These are phyloP conservation scores for Pseudogymnoascus sp. DNA, from an alignment of 2,329 filamentous ascomycete genomes.

Conservation along the genomic window DNA sequence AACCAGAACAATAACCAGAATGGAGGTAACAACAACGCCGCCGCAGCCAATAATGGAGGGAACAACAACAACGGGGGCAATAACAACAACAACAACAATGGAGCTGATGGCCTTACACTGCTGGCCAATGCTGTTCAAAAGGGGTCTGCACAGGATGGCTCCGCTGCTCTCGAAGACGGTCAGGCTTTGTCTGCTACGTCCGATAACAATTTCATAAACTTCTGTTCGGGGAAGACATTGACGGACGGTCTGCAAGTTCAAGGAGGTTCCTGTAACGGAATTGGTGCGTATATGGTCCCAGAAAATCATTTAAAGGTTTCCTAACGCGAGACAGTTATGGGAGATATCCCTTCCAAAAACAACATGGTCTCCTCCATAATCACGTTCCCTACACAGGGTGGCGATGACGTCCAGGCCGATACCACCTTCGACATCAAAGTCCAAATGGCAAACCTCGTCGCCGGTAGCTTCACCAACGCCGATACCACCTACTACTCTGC, in stretches of 20 bases:
- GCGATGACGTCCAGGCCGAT: slow-evolving; percentile 19
- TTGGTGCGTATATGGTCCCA: slow-evolving; percentile 21
- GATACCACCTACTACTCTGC: slow-evolving; percentile 32
- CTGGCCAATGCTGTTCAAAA: slow-evolving; percentile 22
- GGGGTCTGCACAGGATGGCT: slow-evolving; percentile 24
- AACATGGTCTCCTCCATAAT: slow-evolving; percentile 28
- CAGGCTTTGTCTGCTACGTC: slow-evolving; percentile 24
- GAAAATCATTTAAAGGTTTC: not conserved
- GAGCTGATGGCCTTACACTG: slow-evolving; percentile 15
- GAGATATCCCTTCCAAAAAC: slow-evolving; percentile 27
- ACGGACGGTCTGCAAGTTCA: slow-evolving; percentile 54
- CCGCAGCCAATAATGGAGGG: not conserved
- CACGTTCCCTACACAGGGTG: slow-evolving; percentile 22
- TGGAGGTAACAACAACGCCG: not conserved
- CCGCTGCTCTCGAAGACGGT: slow-evolving; percentile 18
- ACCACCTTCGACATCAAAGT: slow-evolving; percentile 27
- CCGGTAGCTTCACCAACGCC: slow-evolving; percentile 33
- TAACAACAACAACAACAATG: slow-evolving; percentile 12
- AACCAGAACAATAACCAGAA: not conserved
- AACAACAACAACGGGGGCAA: slow-evolving; percentile 12
- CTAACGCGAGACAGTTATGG: slow-evolving; percentile 23
- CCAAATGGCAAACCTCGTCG: slow-evolving; percentile 28
- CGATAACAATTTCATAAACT: slow-evolving; percentile 29
- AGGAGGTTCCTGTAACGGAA: slow-evolving; percentile 51
- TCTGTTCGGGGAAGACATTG: slow-evolving; percentile 32